A percentile compares a stretch with the other conserved stretches of the same genome.
phyloP scores from a whole-genome alignment of 2,329 filamentous ascomycete species.

The Neoascochyta sp. region DNA sequence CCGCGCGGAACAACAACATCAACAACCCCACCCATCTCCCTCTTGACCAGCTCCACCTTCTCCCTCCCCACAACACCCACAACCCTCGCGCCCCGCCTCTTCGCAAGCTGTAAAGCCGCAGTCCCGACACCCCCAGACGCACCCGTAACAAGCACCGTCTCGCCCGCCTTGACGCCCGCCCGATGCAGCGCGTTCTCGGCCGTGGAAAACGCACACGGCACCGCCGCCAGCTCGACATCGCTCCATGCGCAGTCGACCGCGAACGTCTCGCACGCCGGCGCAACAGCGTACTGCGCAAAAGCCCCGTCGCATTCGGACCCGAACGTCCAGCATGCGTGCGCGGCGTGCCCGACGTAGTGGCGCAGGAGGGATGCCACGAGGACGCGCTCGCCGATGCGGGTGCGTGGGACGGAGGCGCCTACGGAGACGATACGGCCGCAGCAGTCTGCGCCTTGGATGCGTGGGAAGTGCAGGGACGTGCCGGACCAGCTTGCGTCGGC shows the following conservation, averaged over 20 bases:
- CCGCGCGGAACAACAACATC: slow-evolving; percentile 5
- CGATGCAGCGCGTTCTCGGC: slow-evolving; percentile 12
- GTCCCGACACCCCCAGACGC: slow-evolving; percentile 10
- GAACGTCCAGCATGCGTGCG: slow-evolving; percentile 11
- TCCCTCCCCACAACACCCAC: slow-evolving; percentile 6
- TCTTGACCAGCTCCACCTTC: slow-evolving; percentile 3
- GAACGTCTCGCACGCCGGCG: slow-evolving; percentile 6
- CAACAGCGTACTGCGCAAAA: slow-evolving; percentile 8
- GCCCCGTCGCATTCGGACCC: slow-evolving; percentile 9
- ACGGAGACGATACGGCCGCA: slow-evolving; percentile 7
- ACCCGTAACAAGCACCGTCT: slow-evolving; percentile 8
- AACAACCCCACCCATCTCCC: slow-evolving; percentile 4
- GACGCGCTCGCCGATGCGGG: slow-evolving; percentile 7
- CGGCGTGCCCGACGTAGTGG: neutral
- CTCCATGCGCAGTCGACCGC: slow-evolving; percentile 4
- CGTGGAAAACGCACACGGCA: slow-evolving; percentile 11
- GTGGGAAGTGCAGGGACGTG: slow-evolving; percentile 5
- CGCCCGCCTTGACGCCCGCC: slow-evolving; percentile 1
- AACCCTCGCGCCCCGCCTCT: slow-evolving; percentile 5
- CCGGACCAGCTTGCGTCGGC: slow-evolving; percentile 8
- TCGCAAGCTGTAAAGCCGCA: slow-evolving; percentile 11
- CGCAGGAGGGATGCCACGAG: slow-evolving; percentile 5
- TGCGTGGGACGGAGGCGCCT: slow-evolving; percentile 1
- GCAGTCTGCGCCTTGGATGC: slow-evolving; percentile 12
- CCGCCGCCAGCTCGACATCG: slow-evolving; percentile 7